phyloP scores from a whole-genome alignment of 345 rosid genomes.

The Citropsis articulata region DNA sequence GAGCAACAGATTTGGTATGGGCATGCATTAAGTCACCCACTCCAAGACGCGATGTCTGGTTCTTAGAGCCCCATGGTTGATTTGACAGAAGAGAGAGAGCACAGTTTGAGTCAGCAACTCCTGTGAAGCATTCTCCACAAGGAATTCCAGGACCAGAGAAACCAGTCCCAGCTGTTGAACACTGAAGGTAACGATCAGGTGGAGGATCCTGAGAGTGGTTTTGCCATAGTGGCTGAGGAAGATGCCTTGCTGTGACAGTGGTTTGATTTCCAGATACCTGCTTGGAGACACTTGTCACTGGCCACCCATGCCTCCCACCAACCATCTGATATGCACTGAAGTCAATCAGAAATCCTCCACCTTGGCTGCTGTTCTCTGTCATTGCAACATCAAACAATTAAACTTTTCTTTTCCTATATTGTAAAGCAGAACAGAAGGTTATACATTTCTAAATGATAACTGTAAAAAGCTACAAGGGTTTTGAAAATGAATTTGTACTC shows the following conservation, averaged over 20 bases:
- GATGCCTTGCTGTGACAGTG: slow-evolving; percentile 28
- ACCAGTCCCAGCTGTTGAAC: slow-evolving; percentile 48
- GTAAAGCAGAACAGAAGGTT: background rate
- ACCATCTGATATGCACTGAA: slow-evolving; percentile 44
- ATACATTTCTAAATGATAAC: background rate
- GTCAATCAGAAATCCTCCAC: slow-evolving; percentile 57
- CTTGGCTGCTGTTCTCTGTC: slow-evolving; percentile 49
- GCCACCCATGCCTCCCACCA: slow-evolving; percentile 41
- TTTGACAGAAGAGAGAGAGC: slow-evolving; percentile 99
- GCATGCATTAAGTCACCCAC: slow-evolving; percentile 34
- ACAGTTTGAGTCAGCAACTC: slow-evolving; percentile 68
- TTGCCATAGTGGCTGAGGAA: slow-evolving; percentile 41
- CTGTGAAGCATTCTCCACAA: slow-evolving; percentile 67
- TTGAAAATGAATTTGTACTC: background rate
- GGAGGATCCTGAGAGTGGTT: slow-evolving; percentile 45
- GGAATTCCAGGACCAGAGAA: slow-evolving; percentile 46
- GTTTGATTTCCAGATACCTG: slow-evolving; percentile 25
- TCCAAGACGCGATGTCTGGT: slow-evolving; percentile 35
- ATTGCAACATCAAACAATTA: slow-evolving; percentile 1
- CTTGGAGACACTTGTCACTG: slow-evolving; percentile 30
- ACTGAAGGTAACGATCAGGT: slow-evolving; percentile 46
- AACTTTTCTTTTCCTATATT: background rate
- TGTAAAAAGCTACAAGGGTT: background rate
- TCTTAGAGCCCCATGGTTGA: slow-evolving; percentile 58
- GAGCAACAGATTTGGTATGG: slow-evolving; percentile 47